Evolutionary conservation across 1,139 yeast genomes (phyloP).

Genomic region (Suhomyces anneliseae): DNA sequence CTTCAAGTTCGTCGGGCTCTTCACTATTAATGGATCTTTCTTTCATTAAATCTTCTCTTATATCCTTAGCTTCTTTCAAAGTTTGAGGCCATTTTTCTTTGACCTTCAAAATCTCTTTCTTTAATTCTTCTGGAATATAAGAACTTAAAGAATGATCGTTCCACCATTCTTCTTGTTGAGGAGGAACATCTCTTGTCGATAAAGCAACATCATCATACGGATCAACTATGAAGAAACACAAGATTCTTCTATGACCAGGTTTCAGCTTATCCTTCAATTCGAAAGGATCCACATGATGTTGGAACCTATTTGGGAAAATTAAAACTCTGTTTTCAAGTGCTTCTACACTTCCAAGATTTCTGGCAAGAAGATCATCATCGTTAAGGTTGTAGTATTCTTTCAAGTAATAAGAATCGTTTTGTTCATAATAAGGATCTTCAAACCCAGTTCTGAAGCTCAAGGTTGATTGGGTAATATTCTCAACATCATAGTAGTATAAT

Average conservation of each 20-base stretch:
- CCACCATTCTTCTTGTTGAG: conserved; percentile 45
- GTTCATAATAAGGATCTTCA: conserved; percentile 40
- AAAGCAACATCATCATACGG: conserved; percentile 33
- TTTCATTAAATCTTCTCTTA: too few relatives aligned
- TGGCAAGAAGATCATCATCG: conserved; percentile 10
- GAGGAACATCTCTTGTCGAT: conserved; percentile 38
- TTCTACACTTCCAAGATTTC: conserved; percentile 25
- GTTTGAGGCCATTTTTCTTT: too few relatives aligned
- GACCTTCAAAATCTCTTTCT: neutral
- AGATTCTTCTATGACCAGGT: conserved; percentile 41
- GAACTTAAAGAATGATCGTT: conserved; percentile 13
- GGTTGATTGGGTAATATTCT: conserved; percentile 38
- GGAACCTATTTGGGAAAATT: conserved; percentile 41
- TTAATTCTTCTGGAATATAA: conserved; percentile 3
- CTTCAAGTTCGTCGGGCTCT: too few relatives aligned
- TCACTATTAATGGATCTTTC: too few relatives aligned
- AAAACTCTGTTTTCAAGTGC: conserved; percentile 30
- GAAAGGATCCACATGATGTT: conserved; percentile 43
- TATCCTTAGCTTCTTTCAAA: too few relatives aligned
- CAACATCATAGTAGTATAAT: conserved; percentile 43
- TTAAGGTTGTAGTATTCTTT: conserved; percentile 24
- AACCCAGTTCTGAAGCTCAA: conserved; percentile 33
- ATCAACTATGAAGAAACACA: conserved; percentile 43
- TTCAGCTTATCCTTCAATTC: conserved; percentile 34
- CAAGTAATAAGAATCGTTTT: conserved; percentile 30